These are phyloP conservation scores for Trichophyton verrucosum DNA, from an alignment of 2,329 filamentous ascomycete species.

Conservation along the genomic window DNA sequence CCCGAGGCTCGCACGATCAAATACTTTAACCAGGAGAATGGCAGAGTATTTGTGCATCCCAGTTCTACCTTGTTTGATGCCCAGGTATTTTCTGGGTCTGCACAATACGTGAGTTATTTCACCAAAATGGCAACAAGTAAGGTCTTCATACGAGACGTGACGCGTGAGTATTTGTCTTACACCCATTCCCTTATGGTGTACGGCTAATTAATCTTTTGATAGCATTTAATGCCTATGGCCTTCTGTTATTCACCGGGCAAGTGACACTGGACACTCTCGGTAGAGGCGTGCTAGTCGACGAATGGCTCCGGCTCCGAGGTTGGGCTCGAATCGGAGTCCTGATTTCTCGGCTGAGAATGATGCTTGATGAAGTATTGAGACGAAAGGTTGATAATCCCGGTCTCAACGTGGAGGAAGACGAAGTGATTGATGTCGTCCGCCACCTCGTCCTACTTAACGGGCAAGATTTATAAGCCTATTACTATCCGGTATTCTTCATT, in stretches of 20 bases:
- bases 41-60: constrained; percentile 85
- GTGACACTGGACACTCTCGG: constrained; percentile 81
- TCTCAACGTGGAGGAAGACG: constrained; percentile 37
- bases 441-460: constrained; percentile 83
- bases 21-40: constrained; percentile 77
- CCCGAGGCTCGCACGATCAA: constrained; percentile 86
- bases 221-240: constrained; percentile 74
- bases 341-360: constrained; percentile 65
- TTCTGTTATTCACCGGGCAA: constrained; percentile 76
- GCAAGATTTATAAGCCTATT: constrained; percentile 45
- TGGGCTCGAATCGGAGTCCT: constrained; percentile 93
- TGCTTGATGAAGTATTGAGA: constrained; percentile 77
- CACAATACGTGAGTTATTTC: constrained; percentile 78
- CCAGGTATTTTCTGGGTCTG: constrained; percentile 62
- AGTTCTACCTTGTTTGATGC: constrained; percentile 74
- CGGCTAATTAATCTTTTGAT: neutral
- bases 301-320: constrained; percentile 73
- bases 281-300: constrained; percentile 77
- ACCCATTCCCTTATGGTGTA: constrained; percentile 4
- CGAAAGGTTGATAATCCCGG: constrained; percentile 66
- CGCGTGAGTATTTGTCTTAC: constrained; percentile 47
- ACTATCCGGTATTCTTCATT: neutral
- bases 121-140: constrained; percentile 85
- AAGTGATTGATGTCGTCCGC: constrained; percentile 62
- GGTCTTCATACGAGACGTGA: constrained; percentile 81